A percentile compares a stretch with the other conserved stretches of the same genome.
These are phyloP conservation scores for Monosporascus sp. DNA, from an alignment of 2,329 filamentous ascomycete genomes.

Conservation along the genomic window DNA sequence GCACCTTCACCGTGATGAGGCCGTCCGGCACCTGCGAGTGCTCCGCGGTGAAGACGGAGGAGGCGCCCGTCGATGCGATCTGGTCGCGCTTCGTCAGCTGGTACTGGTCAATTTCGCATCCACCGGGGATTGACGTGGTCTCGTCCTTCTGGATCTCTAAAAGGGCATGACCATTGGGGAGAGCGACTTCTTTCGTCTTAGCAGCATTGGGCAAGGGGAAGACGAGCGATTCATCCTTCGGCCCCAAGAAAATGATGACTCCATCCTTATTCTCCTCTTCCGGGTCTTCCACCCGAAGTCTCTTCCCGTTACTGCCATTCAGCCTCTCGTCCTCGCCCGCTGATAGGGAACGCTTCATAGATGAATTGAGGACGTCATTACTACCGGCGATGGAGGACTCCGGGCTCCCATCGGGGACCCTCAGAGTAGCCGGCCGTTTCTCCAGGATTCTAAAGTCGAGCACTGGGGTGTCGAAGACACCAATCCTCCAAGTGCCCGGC, in stretches of 20 bases:
- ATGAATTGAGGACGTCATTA: conserved; percentile 36
- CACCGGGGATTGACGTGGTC: conserved; percentile 42
- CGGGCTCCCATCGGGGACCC: conserved; percentile 24
- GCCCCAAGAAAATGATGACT: conserved; percentile 50
- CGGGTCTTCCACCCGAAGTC: conserved; percentile 30
- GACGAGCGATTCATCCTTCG: conserved; percentile 43
- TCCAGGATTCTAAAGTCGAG: conserved; percentile 55
- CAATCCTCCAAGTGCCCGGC: conserved; percentile 54
- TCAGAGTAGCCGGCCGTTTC: conserved; percentile 42
- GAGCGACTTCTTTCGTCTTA: conserved; percentile 41
- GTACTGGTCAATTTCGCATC: conserved; percentile 48
- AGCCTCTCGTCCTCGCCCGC: conserved; percentile 34
- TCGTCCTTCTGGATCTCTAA: conserved; percentile 46
- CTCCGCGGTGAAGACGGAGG: conserved; percentile 50
- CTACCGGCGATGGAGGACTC: conserved; percentile 22
- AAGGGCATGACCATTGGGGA: conserved; percentile 42
- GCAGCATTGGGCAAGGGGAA: conserved; percentile 44
- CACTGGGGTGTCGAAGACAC: conserved; percentile 41
- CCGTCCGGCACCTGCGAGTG: conserved; percentile 48
- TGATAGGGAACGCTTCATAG: conserved; percentile 45
- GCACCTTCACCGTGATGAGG: conserved; percentile 55
- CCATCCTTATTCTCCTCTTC: conserved; percentile 34
- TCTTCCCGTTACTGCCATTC: conserved; percentile 32
- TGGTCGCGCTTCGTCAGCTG: conserved; percentile 49
- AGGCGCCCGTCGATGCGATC: conserved; percentile 50